A percentile compares a stretch with the other conserved stretches of the same genome.
Evolutionary conservation across 2,329 filamentous ascomycete species (phyloP).

Genomic region (Trichoderma polysporum): DNA sequence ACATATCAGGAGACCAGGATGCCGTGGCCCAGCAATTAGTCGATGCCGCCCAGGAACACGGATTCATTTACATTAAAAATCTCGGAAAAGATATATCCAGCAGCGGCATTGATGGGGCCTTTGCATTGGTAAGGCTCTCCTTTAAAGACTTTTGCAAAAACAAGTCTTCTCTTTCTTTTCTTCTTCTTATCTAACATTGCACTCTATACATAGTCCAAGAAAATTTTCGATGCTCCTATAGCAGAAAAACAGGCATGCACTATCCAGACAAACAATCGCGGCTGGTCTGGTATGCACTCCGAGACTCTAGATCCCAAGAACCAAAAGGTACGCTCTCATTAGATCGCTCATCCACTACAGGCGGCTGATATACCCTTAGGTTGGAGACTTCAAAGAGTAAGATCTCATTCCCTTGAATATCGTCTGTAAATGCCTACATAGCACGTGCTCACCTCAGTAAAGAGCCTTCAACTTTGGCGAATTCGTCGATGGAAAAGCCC

Average conservation of each 20-base stretch:
- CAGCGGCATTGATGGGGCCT: slow-evolving; percentile 66
- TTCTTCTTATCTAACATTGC: background rate
- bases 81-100: slow-evolving; percentile 66
- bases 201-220: slow-evolving; percentile 52
- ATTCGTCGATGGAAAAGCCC: slow-evolving; percentile 65
- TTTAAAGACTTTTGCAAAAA: background rate
- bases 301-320: slow-evolving; percentile 84
- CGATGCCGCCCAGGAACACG: slow-evolving; percentile 75
- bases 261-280: slow-evolving; percentile 79
- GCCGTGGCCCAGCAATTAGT: slow-evolving; percentile 68
- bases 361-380: slow-evolving; percentile 40
- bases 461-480: slow-evolving; percentile 92
- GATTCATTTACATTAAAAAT: slow-evolving; percentile 87
- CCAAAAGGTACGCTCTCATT: slow-evolving; percentile 60
- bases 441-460: slow-evolving; percentile 14
- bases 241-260: slow-evolving; percentile 73
- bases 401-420: slow-evolving; percentile 22
- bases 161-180: too few species aligned
- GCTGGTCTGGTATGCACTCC: slow-evolving; percentile 84
- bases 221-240: slow-evolving; percentile 68
- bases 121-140: slow-evolving; percentile 62
- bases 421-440: background rate
- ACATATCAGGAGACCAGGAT: slow-evolving; percentile 63
- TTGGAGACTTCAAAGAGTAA: slow-evolving; percentile 87
- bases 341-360: too few species aligned